phyloP scores from a whole-genome alignment of 352 stramenopile genomes.

The Plasmopara muralis region DNA sequence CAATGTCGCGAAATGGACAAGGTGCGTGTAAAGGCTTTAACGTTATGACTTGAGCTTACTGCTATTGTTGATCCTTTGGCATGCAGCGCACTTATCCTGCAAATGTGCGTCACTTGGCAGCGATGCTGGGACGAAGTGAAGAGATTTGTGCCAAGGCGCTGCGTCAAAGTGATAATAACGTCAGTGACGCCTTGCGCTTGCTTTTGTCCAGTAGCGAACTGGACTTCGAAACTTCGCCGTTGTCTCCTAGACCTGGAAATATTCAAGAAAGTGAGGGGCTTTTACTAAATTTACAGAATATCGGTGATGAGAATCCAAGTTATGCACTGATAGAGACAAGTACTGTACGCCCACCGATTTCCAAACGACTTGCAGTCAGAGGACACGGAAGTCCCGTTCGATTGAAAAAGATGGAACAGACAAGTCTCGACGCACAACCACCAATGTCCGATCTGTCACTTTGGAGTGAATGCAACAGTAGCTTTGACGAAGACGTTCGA shows the following conservation, averaged over 20 bases:
- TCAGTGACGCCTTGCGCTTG: constrained; percentile 47
- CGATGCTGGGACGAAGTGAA: constrained; percentile 40
- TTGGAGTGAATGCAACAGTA: constrained; percentile 65
- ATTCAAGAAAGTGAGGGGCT: constrained; percentile 1
- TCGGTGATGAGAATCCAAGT: constrained; percentile 74
- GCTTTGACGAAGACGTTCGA: constrained; percentile 51
- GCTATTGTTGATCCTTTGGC: constrained; percentile 6
- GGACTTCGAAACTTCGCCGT: constrained; percentile 25
- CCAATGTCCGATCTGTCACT: constrained; percentile 36
- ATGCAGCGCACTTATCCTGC: constrained; percentile 25
- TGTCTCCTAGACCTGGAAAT: constrained; percentile 9
- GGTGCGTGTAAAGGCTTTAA: constrained; percentile 6
- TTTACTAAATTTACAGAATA: constrained; percentile 50
- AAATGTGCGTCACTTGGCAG: constrained; percentile 44
- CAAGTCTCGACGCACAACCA: constrained; percentile 5
- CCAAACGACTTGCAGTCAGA: constrained; percentile 17
- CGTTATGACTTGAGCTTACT: constrained; percentile 1
- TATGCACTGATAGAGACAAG: constrained; percentile 67
- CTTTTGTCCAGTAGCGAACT: constrained; percentile 35
- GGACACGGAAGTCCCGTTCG: constrained; percentile 40
- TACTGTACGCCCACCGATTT: constrained; percentile 12
- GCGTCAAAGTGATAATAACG: constrained; percentile 40
- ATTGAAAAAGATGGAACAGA: constrained; percentile 27
- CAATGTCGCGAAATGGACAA: constrained; percentile 3
- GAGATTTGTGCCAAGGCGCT: constrained; percentile 54